phyloP scores from a whole-genome alignment of 805 yeast species.

The Ogataea haglerorum region DNA sequence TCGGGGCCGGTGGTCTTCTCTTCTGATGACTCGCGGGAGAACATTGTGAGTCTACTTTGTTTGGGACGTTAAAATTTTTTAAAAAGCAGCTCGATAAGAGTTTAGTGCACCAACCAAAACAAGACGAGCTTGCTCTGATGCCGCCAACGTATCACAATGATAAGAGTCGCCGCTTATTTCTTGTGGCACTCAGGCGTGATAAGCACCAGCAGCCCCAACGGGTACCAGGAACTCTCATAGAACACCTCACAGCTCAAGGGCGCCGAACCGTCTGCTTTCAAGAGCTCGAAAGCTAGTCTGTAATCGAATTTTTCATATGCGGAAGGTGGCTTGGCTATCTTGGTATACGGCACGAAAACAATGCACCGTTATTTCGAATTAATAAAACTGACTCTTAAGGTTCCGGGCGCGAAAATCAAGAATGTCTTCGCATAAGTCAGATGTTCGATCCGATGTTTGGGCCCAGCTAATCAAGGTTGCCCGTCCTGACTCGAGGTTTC shows the following conservation, averaged over 20 bases:
- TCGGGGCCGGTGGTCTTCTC: background rate
- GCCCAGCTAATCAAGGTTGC: slow-evolving; percentile 28
- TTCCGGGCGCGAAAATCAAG: background rate
- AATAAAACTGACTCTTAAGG: background rate
- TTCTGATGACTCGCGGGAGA: slow-evolving; percentile 4
- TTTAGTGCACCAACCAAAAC: background rate
- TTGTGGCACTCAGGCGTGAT: background rate
- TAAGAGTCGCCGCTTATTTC: background rate
- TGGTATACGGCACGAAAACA: background rate
- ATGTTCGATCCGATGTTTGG: slow-evolving; percentile 29
- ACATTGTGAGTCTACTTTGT: background rate
- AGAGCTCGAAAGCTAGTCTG: background rate
- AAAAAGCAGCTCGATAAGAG: slow-evolving; percentile 1
- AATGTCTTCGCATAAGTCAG: slow-evolving; percentile 20
- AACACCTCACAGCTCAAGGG: too few species aligned
- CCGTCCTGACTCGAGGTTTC: slow-evolving; percentile 30
- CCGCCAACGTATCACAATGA: background rate
- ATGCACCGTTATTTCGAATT: background rate
- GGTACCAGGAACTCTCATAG: too few species aligned
- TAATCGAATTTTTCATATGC: background rate
- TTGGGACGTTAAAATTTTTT: background rate
- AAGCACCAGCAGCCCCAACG: background rate
- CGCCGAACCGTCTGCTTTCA: background rate
- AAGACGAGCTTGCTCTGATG: background rate
- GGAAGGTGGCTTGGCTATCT: background rate